These are phyloP conservation scores for Globisporangium nagaii DNA, from an alignment of 352 stramenopile species.

Conservation along the genomic window DNA sequence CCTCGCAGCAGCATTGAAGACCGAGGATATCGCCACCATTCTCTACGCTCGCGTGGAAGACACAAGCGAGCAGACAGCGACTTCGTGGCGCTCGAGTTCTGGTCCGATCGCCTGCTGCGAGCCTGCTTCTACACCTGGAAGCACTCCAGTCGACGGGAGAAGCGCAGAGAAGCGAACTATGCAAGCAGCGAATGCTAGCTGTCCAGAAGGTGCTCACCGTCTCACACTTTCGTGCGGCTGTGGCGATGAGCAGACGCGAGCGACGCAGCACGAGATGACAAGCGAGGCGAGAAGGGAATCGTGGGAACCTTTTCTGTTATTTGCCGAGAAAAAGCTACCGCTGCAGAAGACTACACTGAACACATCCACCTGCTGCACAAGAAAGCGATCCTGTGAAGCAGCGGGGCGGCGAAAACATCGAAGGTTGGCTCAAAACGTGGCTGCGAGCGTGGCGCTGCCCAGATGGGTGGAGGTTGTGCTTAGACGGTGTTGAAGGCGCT, in stretches of 20 bases:
- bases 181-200: neutral
- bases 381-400: neutral
- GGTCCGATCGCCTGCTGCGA: neutral
- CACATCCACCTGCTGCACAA: neutral
- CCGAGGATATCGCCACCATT: neutral
- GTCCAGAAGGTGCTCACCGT: no score
- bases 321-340: neutral
- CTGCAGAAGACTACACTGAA: constrained; percentile 1
- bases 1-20: neutral
- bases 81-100: neutral
- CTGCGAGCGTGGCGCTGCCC: neutral
- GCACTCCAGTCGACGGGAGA: neutral
- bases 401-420: neutral
- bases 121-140: constrained; percentile 10
- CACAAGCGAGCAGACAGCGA: neutral
- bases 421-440: constrained; percentile 1
- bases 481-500: constrained; percentile 10
- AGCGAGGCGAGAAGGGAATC: no score
- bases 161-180: neutral
- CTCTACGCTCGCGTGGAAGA: neutral
- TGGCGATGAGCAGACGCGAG: no score
- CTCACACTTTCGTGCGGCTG: no score
- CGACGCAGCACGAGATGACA: no score
- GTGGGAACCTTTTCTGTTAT: no score
- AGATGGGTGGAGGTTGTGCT: neutral